phyloP scores from a whole-genome alignment of 176 grass and related monocot species.

The Dendrocalamus sinicus region DNA sequence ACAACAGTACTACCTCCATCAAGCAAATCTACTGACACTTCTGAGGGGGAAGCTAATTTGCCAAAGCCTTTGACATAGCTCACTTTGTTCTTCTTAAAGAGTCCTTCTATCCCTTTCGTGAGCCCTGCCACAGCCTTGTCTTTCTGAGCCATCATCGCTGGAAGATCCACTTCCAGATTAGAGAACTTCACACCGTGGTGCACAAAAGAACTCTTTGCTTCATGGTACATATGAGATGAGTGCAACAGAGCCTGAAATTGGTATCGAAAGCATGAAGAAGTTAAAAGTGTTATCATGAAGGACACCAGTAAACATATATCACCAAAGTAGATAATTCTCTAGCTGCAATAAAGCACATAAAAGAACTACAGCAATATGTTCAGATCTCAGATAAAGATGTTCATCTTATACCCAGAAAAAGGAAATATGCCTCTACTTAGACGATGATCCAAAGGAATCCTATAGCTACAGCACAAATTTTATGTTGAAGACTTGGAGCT shows the following conservation, averaged over 20 bases:
- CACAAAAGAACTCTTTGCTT: slow-evolving; percentile 82
- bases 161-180: slow-evolving; percentile 83
- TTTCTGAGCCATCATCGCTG: slow-evolving; percentile 97
- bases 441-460: background rate
- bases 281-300: slow-evolving; percentile 28
- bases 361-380: background rate
- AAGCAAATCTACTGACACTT: slow-evolving; percentile 87
- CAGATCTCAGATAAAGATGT: background rate
- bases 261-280: background rate
- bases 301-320: background rate
- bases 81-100: slow-evolving; percentile 99
- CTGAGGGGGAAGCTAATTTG: slow-evolving; percentile 81
- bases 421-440: background rate
- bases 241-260: slow-evolving; percentile 88
- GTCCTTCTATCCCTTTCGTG: slow-evolving; percentile 92
- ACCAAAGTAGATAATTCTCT: slow-evolving; percentile 17
- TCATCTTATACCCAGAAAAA: background rate
- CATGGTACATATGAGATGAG: slow-evolving; percentile 96
- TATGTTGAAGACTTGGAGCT: background rate
- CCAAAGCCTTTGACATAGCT: slow-evolving; percentile 91
- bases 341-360: background rate
- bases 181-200: slow-evolving; percentile 91
- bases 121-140: slow-evolving; percentile 90
- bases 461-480: slow-evolving; percentile 12
- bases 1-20: slow-evolving; percentile 82